Base-by-base conservation (phyloP, 495 filamentous ascomycete species). In the Jackrogersella minutella region DNA sequence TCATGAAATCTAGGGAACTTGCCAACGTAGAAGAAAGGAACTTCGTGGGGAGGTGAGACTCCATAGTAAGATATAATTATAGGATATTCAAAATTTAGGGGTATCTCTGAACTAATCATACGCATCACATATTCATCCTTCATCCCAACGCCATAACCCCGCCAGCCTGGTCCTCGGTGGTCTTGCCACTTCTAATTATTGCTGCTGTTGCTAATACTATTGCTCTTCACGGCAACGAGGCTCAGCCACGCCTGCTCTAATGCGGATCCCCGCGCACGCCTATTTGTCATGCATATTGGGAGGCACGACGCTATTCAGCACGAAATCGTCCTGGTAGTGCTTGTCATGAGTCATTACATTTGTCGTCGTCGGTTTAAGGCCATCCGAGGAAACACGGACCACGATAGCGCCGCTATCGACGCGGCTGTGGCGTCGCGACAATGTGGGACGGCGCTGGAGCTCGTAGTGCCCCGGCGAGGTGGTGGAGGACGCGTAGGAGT, bases 261-360 rank as follows among this genome's bases (percentile, higher is more conserved):
- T 37, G 19, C 58, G 54, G 5, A 60, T 60, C 34, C 51, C 54
- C 13, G 41, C 55, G 13, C 37, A 3, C 5, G 49, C 36, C 26
- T 68, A 59, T 24, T 30, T 58, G 24, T 49, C 46, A 41, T 39
- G 5, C 36, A 49, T 49, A 8, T 31, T 31, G 13, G 44, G 54
- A 16, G 66, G 66, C 0, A 60, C 28, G 3, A 64, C 60, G 36
- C 55, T 37, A 26, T 39, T 30, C 21, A 56, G 41, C 16, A 53
- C 41, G 41, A 69, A 69, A 36, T 56, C 49, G 50, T 69, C 66
- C 10, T 36, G 40, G 50, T 64, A 69, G n/a, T 51, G 66, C 3
- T 26, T 2, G n/a, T n/a, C n/a, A n/a, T n/a, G n/a, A n/a, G n/a
- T n/a, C n/a, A n/a, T n/a, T n/a, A n/a, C n/a, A n/a, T n/a, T n/a